Percentiles rank a stretch among this genome's conserved stretches.
Evolutionary conservation across 1,284 basidiomycete genomes (phyloP).

Genomic region (Marasmius sp.): DNA sequence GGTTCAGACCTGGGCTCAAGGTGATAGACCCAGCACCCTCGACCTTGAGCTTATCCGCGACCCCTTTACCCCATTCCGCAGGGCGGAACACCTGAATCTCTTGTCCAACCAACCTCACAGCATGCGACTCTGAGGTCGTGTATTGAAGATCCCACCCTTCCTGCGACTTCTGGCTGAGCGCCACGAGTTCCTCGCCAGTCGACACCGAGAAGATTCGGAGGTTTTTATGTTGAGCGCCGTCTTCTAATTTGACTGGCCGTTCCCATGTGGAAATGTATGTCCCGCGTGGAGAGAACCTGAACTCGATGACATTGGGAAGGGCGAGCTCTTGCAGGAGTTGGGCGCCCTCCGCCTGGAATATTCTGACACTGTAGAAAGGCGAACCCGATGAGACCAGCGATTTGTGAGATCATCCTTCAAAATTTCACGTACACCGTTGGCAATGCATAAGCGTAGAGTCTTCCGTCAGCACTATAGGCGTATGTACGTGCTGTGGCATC

Average conservation of each 20-base stretch:
- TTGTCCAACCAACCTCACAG: conserved; percentile 77
- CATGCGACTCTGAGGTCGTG: conserved; percentile 88
- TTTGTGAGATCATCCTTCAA: conserved; percentile 14
- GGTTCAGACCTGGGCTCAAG: conserved; percentile 82
- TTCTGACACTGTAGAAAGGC: conserved; percentile 55
- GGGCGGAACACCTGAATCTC: conserved; percentile 91
- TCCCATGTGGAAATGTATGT: conserved; percentile 95
- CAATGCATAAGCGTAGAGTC: conserved; percentile 83
- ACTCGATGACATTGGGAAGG: conserved; percentile 75
- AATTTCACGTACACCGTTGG: conserved; percentile 59
- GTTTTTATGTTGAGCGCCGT: conserved; percentile 85
- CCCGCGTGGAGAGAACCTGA: conserved; percentile 91
- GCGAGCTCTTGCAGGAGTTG: conserved; percentile 69
- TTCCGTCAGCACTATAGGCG: conserved; percentile 87
- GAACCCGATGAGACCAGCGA: conserved; percentile 14
- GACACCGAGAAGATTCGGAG: conserved; percentile 82
- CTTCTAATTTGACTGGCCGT: conserved; percentile 81
- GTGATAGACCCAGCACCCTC: conserved; percentile 79
- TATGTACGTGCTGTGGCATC: conserved; percentile 74
- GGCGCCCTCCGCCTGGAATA: conserved; percentile 77
- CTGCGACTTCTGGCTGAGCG: conserved; percentile 83
- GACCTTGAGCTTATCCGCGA: conserved; percentile 79
- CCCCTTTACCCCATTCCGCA: conserved; percentile 74
- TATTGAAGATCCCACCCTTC: conserved; percentile 91
- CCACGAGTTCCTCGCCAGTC: conserved; percentile 78